Conservation (phyloP, 306 rosid species). For the Citrullus mucosospermus region DNA sequence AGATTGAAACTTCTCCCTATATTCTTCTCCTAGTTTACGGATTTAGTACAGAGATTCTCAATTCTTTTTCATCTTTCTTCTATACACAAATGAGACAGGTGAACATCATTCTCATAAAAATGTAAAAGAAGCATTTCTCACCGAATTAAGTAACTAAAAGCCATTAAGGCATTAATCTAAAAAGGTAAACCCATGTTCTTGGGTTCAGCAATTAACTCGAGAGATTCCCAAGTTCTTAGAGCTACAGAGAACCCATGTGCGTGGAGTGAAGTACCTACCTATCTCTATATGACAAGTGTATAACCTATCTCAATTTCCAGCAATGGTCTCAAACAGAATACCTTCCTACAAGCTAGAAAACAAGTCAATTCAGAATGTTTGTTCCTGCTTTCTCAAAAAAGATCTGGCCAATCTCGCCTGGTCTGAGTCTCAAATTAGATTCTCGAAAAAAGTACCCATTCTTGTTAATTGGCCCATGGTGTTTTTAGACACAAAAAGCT, state of each 20-base stretch:
- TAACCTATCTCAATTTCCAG: neutral
- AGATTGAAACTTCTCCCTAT: neutral
- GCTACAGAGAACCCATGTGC: neutral
- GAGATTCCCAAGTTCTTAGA: neutral
- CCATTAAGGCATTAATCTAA: neutral
- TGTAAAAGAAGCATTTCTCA: neutral
- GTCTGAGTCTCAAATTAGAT: neutral
- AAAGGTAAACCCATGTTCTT: neutral
- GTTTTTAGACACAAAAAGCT: neutral
- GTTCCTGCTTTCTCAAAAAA: neutral
- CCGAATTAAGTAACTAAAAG: neutral
- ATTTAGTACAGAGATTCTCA: neutral
- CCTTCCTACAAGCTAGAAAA: neutral
- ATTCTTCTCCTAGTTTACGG: neutral
- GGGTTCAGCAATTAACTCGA: neutral
- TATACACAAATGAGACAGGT: neutral
- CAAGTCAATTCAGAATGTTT: neutral
- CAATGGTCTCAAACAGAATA: neutral
- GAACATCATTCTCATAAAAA: neutral
- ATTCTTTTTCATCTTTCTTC: neutral
- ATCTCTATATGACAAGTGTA: neutral
- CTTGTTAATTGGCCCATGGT: neutral
- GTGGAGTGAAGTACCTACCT: neutral
- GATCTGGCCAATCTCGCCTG: neutral
- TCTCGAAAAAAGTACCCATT: neutral